A percentile compares a stretch with the other conserved stretches of the same genome.
Evolutionary conservation across 345 rosid genomes (phyloP).

Genomic region (Physaria fendleri): DNA sequence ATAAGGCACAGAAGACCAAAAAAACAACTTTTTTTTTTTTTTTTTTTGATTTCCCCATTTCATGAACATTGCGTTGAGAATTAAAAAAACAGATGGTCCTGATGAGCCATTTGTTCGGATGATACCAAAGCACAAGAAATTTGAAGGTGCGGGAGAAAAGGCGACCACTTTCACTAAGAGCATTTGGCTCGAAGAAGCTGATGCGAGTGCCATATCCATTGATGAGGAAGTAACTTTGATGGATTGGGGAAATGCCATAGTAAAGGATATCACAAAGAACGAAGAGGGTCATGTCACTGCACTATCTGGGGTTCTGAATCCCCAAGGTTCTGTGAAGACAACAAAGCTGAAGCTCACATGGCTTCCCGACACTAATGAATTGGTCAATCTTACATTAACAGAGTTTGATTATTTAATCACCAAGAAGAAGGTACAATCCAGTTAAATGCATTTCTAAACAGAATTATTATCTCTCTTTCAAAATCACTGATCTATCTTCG

Average conservation of each 20-base stretch:
- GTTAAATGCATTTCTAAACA: too few relatives aligned
- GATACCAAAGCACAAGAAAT: constrained; percentile 81
- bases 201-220: too few relatives aligned
- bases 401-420: constrained; percentile 62
- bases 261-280: constrained; percentile 59
- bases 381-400: constrained; percentile 51
- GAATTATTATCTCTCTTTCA: too few relatives aligned
- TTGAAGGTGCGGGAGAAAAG: constrained; percentile 92
- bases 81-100: too few relatives aligned
- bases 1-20: too few relatives aligned
- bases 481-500: too few relatives aligned
- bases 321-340: constrained; percentile 80
- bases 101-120: constrained; percentile 63
- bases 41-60: too few relatives aligned
- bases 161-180: constrained; percentile 72
- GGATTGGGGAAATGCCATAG: constrained; percentile 93
- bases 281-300: constrained; percentile 48
- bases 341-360: constrained; percentile 88
- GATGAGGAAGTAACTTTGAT: constrained; percentile 85
- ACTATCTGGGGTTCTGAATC: constrained; percentile 63
- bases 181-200: constrained; percentile 75
- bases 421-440: too few relatives aligned
- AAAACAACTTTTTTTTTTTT: too few relatives aligned
- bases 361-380: constrained; percentile 57
- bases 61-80: too few relatives aligned